Percentiles rank a stretch among this genome's conserved stretches.
These are phyloP conservation scores for Platanus orientalis DNA, from an alignment of 164 flowering plant species.

Conservation along the genomic window DNA sequence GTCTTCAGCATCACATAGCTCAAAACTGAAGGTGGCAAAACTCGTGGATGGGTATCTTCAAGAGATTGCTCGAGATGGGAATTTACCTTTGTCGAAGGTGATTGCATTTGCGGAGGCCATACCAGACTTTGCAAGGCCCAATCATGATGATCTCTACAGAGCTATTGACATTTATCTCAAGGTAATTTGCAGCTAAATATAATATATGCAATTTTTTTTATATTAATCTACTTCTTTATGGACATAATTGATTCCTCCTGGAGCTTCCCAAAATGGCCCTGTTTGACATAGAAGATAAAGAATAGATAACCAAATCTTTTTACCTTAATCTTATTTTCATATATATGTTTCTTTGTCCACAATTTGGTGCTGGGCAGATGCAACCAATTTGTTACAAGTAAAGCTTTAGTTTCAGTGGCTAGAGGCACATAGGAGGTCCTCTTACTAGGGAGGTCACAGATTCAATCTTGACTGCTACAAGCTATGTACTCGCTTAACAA, in stretches of 20 bases:
- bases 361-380: neutral
- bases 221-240: constrained; percentile 1
- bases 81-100: constrained; percentile 70
- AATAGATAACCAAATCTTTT: neutral
- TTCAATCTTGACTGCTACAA: too few species aligned
- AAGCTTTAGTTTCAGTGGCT: too few species aligned
- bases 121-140: constrained; percentile 81
- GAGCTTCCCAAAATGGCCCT: neutral
- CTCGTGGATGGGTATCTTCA: constrained; percentile 82
- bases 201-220: neutral
- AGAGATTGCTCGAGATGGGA: constrained; percentile 66
- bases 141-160: constrained; percentile 91
- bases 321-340: neutral
- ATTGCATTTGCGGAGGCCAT: constrained; percentile 65
- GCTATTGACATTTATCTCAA: constrained; percentile 90
- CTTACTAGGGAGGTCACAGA: too few species aligned
- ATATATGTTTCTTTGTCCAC: neutral
- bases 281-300: neutral
- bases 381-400: neutral
- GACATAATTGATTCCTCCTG: neutral
- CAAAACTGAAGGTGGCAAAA: constrained; percentile 84
- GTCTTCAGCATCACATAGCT: constrained; percentile 83
- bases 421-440: too few species aligned
- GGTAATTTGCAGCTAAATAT: constrained; percentile 37
- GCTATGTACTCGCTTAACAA: too few species aligned